Evolutionary conservation across 352 stramenopile genomes (phyloP), one percentile per base, ranked within the genome.

Genomic region (Phytophthora pluvialis): DNA sequence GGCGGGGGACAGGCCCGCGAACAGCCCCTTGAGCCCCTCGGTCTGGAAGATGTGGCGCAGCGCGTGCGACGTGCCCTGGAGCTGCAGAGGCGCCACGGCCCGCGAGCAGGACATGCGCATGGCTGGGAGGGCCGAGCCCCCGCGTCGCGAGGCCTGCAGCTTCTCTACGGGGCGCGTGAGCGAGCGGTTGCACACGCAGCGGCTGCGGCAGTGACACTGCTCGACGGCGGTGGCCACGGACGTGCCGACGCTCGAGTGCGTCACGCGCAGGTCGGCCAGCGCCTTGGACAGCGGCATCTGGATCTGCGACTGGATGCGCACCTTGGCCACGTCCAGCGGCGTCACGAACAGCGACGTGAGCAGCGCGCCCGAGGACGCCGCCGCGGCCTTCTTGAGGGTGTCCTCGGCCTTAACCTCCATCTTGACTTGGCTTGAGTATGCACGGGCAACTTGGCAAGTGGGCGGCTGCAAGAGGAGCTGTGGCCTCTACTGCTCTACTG

Each of bases 1-100:
- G 10, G 94, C 97, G 6, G 96, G 95, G 5, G 77, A 80, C 10
- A 98, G 72, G 0, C 95, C 95, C 4, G 85, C 78, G 65, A 97
- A 98, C n/a, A 97, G 70, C 0, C 80, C 87, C 13, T 45, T 26
- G 2, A 93, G 33, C 15, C 90, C 91, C 61, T 97, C 91, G 0
- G 83, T 91, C 28, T 73, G 66, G 43, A 92, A 80, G n/a, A 97
- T 94, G 53, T 94, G 79, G 28, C 69, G 78, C 63, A 95, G 62
- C 12, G 89, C 83, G 60, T 93, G 83, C 9, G 66, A 68, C 15
- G 79, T 94, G 52, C 83, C 72, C 12, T 77, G 66, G 5, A 94
- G 56, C 50, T 78, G 74, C 18, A 66, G 52, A n/a, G 72, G 47
- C 8, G 72, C 39, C 33, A 75, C 40, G 4, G 67, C 61, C 10